Base-by-base conservation (phyloP, 1,139 yeast species). In the Taphrina populina region DNA sequence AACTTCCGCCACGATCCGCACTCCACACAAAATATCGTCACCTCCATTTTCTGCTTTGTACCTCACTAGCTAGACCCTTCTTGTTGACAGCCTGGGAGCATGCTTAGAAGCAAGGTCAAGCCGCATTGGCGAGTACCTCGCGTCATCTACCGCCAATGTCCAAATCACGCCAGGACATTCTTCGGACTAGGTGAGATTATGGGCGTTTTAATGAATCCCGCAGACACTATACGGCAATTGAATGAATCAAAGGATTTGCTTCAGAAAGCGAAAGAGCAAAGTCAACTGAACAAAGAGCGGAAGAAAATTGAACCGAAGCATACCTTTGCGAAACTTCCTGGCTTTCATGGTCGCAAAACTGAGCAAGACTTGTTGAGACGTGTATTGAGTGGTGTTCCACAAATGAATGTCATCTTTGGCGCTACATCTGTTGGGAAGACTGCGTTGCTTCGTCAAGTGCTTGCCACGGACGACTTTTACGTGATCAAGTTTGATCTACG, bases 401-500 rank as follows among this genome's bases (percentile, higher is more conserved):
- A 40, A 8, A 11, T 49, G 35, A 49, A 32, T 19, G 54, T 49
- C 39, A 39, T 49, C 4, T 49, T 49, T 39, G 54, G 54, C 19
- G 54, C 46, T 2, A 49, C 54, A 7, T 49, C 54, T 19, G 54
- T 49, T 1, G 54, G 54, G 27, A 49, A 49, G 34, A 49, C 54
- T 19, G 54, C 54, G 3, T 40, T 49, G 7, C 34, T 49, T 4
- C 36, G 54, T 5, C 37, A 49, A 20, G 54, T 49, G 21, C 46
- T 49, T 26, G 54, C 54, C 6, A 27, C 46, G 11, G 54, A 49
- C 17, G 54, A 32, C 17, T 49, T 37, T 15, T 30, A 23, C 23
- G 54, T 49, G 6, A 32, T 49, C 33, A 49, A 49, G 13, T 49
- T 49, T 10, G 54, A 49, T 30, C 33, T 49, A 24, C 44, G 54